Evolutionary conservation across 768 basidiomycete species (phyloP), one percentile per base, ranked within the genome.

Genomic region (Porphyrellus cyaneotinctus): DNA sequence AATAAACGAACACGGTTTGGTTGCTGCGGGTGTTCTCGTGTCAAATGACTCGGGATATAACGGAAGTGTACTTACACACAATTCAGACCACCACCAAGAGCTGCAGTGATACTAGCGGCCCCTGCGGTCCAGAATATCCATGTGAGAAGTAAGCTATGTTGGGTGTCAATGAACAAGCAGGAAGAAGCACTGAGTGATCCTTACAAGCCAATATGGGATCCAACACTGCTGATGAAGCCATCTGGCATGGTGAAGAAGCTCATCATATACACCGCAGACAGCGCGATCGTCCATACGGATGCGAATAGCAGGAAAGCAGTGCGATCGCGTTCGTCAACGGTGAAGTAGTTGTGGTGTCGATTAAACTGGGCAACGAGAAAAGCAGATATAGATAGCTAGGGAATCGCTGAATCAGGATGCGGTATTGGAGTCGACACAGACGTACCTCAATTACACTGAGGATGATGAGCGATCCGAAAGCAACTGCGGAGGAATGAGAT

Each of bases 41-140:
- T 36, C 12, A 49, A 36, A 33, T 18, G 17, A 31, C 35, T 36
- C 7, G 32, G n/a, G n/a, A 23, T 9, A 15, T 24, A 11, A 30
- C 15, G 17, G 32, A 38, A 31, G n/a, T 30, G 42, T 33, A 61
- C 80, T 49, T 63, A 82, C 83, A 57, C 63, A 82, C 88, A 91
- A 62, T 88, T 82, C 51, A 87, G 64, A 11, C 84, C 81, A 14
- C 89, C 89, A 13, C 84, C 83, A 28, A 89, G 73, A 23, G 77
- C 68, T 18, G 78, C 70, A 2, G 89, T 90, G 42, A 91, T 76
- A 2, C 85, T 76, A 1, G 87, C 84, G 1, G 87, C 87, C 2
- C 78, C 87, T 0, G 88, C 82, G 3, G 81, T 75, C 89, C 89
- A 92, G 54, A 89, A 75, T 33, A 91, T 74, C 87, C 88, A 91